Evolutionary conservation across 106 monocot species (phyloP).

Genomic region (Alisma plantagoaquatica): DNA sequence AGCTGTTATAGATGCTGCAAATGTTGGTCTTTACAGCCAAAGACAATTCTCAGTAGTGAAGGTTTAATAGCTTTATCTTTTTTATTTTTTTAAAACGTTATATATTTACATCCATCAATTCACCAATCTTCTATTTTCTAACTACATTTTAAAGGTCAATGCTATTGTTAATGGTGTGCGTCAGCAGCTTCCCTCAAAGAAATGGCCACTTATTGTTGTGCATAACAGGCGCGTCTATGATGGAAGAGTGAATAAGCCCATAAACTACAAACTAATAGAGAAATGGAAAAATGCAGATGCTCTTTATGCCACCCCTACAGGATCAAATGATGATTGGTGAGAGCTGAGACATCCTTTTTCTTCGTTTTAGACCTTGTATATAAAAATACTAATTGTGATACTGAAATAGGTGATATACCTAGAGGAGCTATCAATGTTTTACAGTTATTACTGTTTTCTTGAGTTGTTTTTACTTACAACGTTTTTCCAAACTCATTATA

Average conservation of each 20-base stretch:
- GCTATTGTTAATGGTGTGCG: slow-evolving; percentile 63
- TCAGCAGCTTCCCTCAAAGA: slow-evolving; percentile 69
- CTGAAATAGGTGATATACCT: too few species aligned
- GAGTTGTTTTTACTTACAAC: too few species aligned
- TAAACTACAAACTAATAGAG: slow-evolving; percentile 50
- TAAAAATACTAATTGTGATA: too few species aligned
- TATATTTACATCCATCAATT: background rate
- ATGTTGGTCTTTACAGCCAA: slow-evolving; percentile 71
- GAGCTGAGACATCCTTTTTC: background rate
- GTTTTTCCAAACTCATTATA: too few species aligned
- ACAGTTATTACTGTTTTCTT: too few species aligned
- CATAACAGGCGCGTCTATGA: slow-evolving; percentile 59
- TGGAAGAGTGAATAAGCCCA: slow-evolving; percentile 35
- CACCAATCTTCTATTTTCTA: slow-evolving; percentile 1
- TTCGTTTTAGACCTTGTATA: too few species aligned
- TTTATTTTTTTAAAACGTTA: background rate
- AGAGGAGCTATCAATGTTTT: too few species aligned
- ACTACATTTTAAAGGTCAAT: slow-evolving; percentile 57
- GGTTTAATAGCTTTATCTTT: slow-evolving; percentile 18
- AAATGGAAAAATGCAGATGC: slow-evolving; percentile 87
- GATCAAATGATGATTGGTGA: slow-evolving; percentile 97
- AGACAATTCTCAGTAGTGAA: slow-evolving; percentile 55
- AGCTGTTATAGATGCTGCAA: slow-evolving; percentile 91
- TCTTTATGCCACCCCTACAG: slow-evolving; percentile 84
- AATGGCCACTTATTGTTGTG: slow-evolving; percentile 63